A percentile compares a stretch with the other conserved stretches of the same genome.
Conservation (phyloP, 352 stramenopile genomes). For the Globisporangium recalcitrans region DNA sequence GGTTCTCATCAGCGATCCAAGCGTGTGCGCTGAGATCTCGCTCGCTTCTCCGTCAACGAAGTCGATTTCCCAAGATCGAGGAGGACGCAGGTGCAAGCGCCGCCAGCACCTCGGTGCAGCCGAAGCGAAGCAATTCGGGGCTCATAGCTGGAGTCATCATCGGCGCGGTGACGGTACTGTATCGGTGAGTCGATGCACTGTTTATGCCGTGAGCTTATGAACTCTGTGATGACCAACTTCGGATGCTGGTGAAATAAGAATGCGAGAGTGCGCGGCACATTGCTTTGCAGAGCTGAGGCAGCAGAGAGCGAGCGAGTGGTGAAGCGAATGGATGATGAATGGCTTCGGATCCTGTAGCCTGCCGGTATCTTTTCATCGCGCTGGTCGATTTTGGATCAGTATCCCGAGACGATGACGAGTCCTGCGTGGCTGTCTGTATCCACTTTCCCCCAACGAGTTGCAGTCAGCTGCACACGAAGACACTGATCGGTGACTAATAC, state of each 20-base stretch:
- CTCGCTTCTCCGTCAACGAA: not conserved
- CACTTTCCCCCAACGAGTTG: no score
- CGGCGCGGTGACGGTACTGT: not conserved
- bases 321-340: not conserved
- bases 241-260: not conserved
- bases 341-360: not conserved
- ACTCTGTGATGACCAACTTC: not conserved
- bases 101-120: not conserved
- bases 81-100: not conserved
- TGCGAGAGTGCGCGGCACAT: not conserved
- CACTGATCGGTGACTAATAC: no score
- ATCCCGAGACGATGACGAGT: not conserved
- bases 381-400: not conserved
- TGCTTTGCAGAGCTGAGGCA: not conserved
- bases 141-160: not conserved
- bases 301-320: not conserved
- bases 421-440: not conserved
- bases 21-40: not conserved
- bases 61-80: not conserved
- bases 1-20: not conserved
- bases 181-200: not conserved
- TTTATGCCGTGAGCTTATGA: not conserved
- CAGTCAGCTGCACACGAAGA: no score
- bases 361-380: not conserved
- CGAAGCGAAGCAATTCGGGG: not conserved